A percentile compares a stretch with the other conserved stretches of the same genome.
phyloP scores from a whole-genome alignment of 345 rosid species.

The Aquilaria malaccensis region DNA sequence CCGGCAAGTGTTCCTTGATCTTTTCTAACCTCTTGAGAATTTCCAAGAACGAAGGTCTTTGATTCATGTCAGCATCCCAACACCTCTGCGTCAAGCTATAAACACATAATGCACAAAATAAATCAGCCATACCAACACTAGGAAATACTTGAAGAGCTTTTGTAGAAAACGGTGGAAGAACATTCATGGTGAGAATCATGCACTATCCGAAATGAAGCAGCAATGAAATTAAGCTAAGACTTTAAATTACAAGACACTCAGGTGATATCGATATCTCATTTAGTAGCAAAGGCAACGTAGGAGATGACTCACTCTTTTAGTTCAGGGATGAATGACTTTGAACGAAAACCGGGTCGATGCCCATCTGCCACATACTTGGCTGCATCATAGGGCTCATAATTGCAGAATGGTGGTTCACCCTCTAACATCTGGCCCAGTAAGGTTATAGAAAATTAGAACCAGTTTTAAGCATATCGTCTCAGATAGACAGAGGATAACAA shows the following conservation, averaged over 20 bases:
- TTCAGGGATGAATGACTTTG: slow-evolving; percentile 68
- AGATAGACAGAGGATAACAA: slow-evolving; percentile 4
- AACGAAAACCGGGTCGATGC: slow-evolving; percentile 69
- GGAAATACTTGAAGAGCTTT: background rate
- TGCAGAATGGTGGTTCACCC: slow-evolving; percentile 85
- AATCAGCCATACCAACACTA: slow-evolving; percentile 12
- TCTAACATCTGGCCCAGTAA: slow-evolving; percentile 73
- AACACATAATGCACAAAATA: slow-evolving; percentile 14
- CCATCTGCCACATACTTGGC: slow-evolving; percentile 92
- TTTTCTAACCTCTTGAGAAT: slow-evolving; percentile 88
- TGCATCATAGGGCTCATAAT: slow-evolving; percentile 91
- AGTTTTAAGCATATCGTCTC: slow-evolving; percentile 9
- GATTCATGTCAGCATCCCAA: slow-evolving; percentile 87
- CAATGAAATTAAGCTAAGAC: too few relatives aligned
- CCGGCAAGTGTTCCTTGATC: slow-evolving; percentile 59
- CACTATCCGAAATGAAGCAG: background rate
- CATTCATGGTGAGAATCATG: background rate
- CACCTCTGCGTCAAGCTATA: slow-evolving; percentile 66
- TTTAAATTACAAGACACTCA: too few relatives aligned
- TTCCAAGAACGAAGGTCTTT: slow-evolving; percentile 85
- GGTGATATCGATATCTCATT: background rate
- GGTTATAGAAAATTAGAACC: slow-evolving; percentile 15
- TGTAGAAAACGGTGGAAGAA: background rate
- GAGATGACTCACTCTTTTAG: slow-evolving; percentile 72
- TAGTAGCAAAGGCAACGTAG: background rate